A percentile compares a stretch with the other conserved stretches of the same genome.
Evolutionary conservation across 2,329 filamentous ascomycete species (phyloP).

Genomic region (Raffaelea deltoideospora): DNA sequence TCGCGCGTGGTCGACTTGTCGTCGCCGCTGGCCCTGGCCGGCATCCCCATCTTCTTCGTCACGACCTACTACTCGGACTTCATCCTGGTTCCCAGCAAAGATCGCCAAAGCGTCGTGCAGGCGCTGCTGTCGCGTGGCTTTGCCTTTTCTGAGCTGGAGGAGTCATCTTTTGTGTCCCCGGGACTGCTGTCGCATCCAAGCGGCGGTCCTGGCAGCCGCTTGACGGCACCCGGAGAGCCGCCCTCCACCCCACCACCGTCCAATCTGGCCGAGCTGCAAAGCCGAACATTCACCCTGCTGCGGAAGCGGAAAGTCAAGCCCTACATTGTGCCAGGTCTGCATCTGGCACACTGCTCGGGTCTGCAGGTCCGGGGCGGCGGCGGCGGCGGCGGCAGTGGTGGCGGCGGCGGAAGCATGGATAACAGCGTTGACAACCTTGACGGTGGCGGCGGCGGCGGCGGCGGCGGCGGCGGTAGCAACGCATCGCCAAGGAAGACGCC

Average conservation of each 20-base stretch:
- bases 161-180: slow-evolving; percentile 51
- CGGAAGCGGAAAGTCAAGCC: slow-evolving; percentile 62
- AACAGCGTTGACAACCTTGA: slow-evolving; percentile 9
- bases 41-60: slow-evolving; percentile 96
- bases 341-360: slow-evolving; percentile 71
- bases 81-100: slow-evolving; percentile 71
- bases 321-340: slow-evolving; percentile 50
- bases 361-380: slow-evolving; percentile 17
- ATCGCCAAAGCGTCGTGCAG: slow-evolving; percentile 57
- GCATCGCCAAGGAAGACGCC: slow-evolving; percentile 4
- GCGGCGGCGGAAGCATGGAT: not conserved
- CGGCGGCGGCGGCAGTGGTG: not conserved
- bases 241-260: slow-evolving; percentile 64
- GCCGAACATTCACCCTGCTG: slow-evolving; percentile 71
- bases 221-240: too few relatives aligned
- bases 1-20: slow-evolving; percentile 85
- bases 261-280: slow-evolving; percentile 64
- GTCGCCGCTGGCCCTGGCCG: slow-evolving; percentile 75
- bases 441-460: slow-evolving; percentile 21
- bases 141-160: slow-evolving; percentile 57
- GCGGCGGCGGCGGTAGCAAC: slow-evolving; percentile 13
- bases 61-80: slow-evolving; percentile 98
- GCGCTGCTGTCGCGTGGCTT: slow-evolving; percentile 71
- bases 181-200: slow-evolving; percentile 17
- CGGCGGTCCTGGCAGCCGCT: slow-evolving; percentile 41